Base-by-base conservation (phyloP, 257 asterid genomes). In the Plantago elongata region DNA sequence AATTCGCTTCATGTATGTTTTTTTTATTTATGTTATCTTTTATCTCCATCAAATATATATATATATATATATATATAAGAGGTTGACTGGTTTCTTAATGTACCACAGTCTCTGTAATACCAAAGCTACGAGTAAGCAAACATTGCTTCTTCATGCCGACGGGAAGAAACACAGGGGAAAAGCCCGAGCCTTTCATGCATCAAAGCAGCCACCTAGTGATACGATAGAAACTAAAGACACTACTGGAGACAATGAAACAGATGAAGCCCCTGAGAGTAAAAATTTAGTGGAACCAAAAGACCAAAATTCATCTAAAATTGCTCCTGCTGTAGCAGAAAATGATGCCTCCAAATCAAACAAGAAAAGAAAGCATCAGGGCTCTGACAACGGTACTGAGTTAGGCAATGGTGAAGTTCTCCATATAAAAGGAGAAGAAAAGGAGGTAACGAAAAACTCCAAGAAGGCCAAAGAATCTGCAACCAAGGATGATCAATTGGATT, bases 111-210 rank as follows among this genome's bases (percentile, higher is more conserved):
- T 92, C 42, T 92, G 99, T 69, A 86, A 92, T 71, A 83, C 95
- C 71, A 84, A 68, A 40, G 89, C 96, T 62, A 86, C 99, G 52
- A 92, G 97, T 72, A 78, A 83, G 87, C 99, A 92, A 77, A 70
- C 99, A 61, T 75, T 92, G 76, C 93, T 84, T 69, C 83, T 76
- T 71, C 99, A 92, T 80, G 97, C 95, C 57, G 99, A 92, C 15
- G 97, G 96, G 34, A 92, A 89, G 66, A 92, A 87, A 68, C 99
- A 92, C 72, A 82, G 90, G 73, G 97, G 91, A 42, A 92, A 87
- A 74, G 94, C 96, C 66, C 79, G 92, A 66, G 97, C 83, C 45
- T 82, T 79, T 74, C 97, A 89, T 62, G 87, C 95, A 11, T 72
- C 86, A 45, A 84, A 92, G 40, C 87, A 80, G 65, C 87, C 70